Evolutionary conservation across 2,329 filamentous ascomycete genomes (phyloP).

Genomic region (Fusarium sp.): DNA sequence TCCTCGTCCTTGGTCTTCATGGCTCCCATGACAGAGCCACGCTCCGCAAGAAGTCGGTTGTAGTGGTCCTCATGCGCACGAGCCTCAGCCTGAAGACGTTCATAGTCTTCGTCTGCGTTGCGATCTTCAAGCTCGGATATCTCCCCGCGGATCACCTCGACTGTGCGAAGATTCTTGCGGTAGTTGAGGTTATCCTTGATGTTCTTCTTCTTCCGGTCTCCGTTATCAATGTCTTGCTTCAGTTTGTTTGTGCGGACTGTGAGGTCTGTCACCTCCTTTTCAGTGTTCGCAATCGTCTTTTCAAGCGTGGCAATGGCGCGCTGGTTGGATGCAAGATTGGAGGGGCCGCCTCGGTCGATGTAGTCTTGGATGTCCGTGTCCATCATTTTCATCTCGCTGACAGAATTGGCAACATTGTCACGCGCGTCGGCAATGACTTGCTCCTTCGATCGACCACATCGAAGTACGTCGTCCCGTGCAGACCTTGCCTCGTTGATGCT

Average conservation of each 20-base stretch:
- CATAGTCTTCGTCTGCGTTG: slow-evolving; percentile 85
- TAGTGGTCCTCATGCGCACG: slow-evolving; percentile 74
- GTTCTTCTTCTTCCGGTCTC: slow-evolving; percentile 85
- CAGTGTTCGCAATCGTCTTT: slow-evolving; percentile 71
- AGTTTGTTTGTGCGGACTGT: slow-evolving; percentile 81
- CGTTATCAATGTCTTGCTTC: slow-evolving; percentile 80
- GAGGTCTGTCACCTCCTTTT: slow-evolving; percentile 75
- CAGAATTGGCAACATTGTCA: slow-evolving; percentile 77
- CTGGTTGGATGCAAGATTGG: slow-evolving; percentile 76
- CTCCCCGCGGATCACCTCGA: slow-evolving; percentile 75
- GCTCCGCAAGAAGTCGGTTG: slow-evolving; percentile 77
- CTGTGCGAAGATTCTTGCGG: slow-evolving; percentile 77
- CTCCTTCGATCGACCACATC: slow-evolving; percentile 78
- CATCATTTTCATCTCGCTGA: slow-evolving; percentile 81
- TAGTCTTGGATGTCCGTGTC: slow-evolving; percentile 86
- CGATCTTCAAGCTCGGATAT: slow-evolving; percentile 81
- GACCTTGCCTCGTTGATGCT: slow-evolving; percentile 81
- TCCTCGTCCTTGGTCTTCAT: slow-evolving; percentile 90
- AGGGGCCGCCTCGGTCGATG: slow-evolving; percentile 78
- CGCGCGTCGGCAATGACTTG: slow-evolving; percentile 78
- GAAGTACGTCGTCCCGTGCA: slow-evolving; percentile 80
- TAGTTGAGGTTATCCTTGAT: slow-evolving; percentile 92
- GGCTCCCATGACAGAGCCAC: slow-evolving; percentile 78
- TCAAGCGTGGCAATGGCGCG: slow-evolving; percentile 77
- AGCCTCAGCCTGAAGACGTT: slow-evolving; percentile 78